These are phyloP conservation scores for Arabis hirsuta DNA, from an alignment of 345 rosid species.

Conservation along the genomic window DNA sequence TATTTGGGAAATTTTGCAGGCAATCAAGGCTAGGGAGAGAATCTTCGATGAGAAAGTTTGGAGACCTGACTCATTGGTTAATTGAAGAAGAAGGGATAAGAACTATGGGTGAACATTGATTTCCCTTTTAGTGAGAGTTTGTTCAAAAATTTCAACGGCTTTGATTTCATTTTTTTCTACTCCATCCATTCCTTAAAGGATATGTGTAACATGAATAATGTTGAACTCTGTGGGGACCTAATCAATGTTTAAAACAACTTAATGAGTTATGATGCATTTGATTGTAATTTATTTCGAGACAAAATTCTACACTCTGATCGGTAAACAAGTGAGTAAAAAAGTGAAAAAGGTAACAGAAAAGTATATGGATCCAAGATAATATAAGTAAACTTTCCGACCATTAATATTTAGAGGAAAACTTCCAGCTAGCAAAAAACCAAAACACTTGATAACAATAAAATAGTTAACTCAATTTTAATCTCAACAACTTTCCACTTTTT, in stretches of 20 bases:
- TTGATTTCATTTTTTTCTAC: neutral
- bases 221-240: slow-evolving; percentile 6
- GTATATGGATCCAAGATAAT: no score
- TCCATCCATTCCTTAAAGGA: neutral
- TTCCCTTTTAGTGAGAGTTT: neutral
- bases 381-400: no score
- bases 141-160: slow-evolving; percentile 3
- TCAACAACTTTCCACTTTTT: no score
- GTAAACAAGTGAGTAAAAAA: no score
- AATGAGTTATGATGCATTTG: slow-evolving; percentile 8
- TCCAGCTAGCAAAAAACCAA: no score
- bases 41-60: slow-evolving; percentile 37
- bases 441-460: no score
- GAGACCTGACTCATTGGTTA: slow-evolving; percentile 26
- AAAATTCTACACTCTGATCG: neutral
- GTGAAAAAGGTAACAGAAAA: no score
- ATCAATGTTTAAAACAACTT: neutral
- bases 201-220: slow-evolving; percentile 11
- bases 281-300: slow-evolving; percentile 7
- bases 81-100: neutral
- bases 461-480: no score
- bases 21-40: slow-evolving; percentile 49
- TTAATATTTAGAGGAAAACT: no score
- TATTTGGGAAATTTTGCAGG: slow-evolving; percentile 46
- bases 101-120: neutral